Evolutionary conservation across 192 early-diverging fungal genomes (phyloP), one percentile per base, ranked within the genome.

Genomic region (Backusella westeae): DNA sequence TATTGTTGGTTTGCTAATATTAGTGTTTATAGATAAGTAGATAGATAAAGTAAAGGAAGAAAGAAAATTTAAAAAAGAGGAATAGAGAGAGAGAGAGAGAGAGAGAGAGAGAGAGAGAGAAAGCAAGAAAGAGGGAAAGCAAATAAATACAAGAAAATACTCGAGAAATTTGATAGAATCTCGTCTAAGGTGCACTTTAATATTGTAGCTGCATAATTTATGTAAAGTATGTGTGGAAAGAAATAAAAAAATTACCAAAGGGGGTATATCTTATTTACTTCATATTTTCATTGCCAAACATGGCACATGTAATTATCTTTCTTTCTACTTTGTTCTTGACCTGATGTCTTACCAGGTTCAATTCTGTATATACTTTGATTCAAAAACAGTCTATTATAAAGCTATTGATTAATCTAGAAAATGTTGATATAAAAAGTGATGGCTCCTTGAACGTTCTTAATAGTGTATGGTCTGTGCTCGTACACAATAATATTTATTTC

Each of bases 131-230:
- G 46, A 49, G 46, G 2, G 26, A 10, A 63, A 26, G 12, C 26
- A 26, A 63, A 63, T 63, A 63, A 63, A 63, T 63, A 63, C 10
- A 63, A 63, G 21, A 29, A 63, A 63, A 63, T 63, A 29, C 56
- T 63, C n/a, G 26, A 63, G 26, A 29, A 63, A 63, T 63, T 63
- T 29, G 10, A 63, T 49, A 17, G 46, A n/a, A 49, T 49, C 19
- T n/a, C 17, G 46, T n/a, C 19, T 49, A 19, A 17, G 6, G 19
- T 49, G 46, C 17, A 49, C 46, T 4, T 49, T 49, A 49, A 49
- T 49, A 49, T 49, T 49, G 19, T 49, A 49, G 6, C 46, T 49
- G 46, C 46, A 49, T 49, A n/a, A 49, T 49, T 49, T 49, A 49
- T 19, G 4, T 49, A 49, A 49, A n/a, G 46, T 49, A n/a, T 49